A percentile compares a stretch with the other conserved stretches of the same genome.
These are phyloP conservation scores for Ochromonas danica DNA, from an alignment of 108 stramenopile genomes.

Conservation along the genomic window DNA sequence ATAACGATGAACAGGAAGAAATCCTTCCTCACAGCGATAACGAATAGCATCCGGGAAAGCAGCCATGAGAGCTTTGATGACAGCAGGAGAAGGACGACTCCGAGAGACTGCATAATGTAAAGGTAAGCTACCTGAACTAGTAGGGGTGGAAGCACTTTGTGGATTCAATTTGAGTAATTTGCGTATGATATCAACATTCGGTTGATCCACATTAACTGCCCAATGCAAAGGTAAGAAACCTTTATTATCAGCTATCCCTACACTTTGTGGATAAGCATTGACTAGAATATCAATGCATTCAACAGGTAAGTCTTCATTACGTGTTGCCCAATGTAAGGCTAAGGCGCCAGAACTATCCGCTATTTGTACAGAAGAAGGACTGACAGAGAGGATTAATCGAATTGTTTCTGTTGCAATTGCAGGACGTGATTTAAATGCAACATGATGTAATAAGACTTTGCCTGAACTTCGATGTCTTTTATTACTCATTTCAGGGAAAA, in stretches of 20 bases:
- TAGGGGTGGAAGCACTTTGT: background rate
- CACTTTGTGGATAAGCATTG: background rate
- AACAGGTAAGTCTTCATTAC: background rate
- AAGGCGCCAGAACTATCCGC: slow-evolving; percentile 10
- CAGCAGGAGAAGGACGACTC: background rate
- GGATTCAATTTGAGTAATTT: background rate
- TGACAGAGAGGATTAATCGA: background rate
- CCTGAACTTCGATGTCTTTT: background rate
- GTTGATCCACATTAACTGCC: background rate
- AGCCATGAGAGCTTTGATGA: background rate
- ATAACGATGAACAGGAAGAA: background rate
- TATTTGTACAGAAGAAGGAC: background rate
- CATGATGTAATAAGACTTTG: background rate
- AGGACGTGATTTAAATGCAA: background rate
- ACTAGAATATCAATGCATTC: background rate
- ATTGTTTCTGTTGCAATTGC: background rate
- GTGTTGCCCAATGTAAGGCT: slow-evolving; percentile 17
- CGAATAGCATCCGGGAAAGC: background rate
- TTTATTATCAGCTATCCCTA: background rate
- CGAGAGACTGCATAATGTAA: background rate
- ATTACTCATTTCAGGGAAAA: background rate
- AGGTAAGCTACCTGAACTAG: background rate
- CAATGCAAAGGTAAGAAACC: slow-evolving; percentile 22
- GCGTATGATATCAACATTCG: background rate
- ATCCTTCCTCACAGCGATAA: background rate